Evolutionary conservation across 345 rosid genomes (phyloP).

Genomic region (Salix purpurea): DNA sequence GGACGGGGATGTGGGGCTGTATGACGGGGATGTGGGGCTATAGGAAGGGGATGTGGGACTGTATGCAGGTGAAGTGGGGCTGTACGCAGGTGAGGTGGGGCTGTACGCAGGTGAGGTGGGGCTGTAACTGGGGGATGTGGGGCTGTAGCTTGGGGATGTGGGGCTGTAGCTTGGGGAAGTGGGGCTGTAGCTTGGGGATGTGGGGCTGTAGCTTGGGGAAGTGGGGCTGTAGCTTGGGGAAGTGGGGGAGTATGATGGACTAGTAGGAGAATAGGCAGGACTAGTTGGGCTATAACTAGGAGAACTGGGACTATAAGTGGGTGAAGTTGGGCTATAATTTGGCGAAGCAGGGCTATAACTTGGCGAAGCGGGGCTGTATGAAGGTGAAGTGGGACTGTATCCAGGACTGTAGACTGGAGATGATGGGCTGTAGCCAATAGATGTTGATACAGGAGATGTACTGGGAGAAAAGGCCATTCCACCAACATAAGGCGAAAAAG

Average conservation of each 20-base stretch:
- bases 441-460: conserved; percentile 65
- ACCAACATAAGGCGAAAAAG: conserved; percentile 91
- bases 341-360: conserved; percentile 84
- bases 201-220: conserved; percentile 73
- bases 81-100: conserved; percentile 77
- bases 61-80: conserved; percentile 80
- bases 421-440: conserved; percentile 78
- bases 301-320: conserved; percentile 81
- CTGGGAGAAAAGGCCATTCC: conserved; percentile 87
- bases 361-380: conserved; percentile 81
- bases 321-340: conserved; percentile 82
- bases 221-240: conserved; percentile 67
- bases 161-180: conserved; percentile 79
- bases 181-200: conserved; percentile 76
- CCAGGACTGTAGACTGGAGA: conserved; percentile 78
- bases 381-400: conserved; percentile 70
- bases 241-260: conserved; percentile 52
- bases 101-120: conserved; percentile 82
- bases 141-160: conserved; percentile 70
- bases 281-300: conserved; percentile 83
- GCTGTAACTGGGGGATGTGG: conserved; percentile 67
- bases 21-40: conserved; percentile 71
- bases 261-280: conserved; percentile 74
- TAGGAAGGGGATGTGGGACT: conserved; percentile 85
- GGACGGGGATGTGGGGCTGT: conserved; percentile 76